A percentile compares a stretch with the other conserved stretches of the same genome.
Conservation (phyloP, 495 filamentous ascomycete genomes). For the Pseudomonodictys pantanalensis region DNA sequence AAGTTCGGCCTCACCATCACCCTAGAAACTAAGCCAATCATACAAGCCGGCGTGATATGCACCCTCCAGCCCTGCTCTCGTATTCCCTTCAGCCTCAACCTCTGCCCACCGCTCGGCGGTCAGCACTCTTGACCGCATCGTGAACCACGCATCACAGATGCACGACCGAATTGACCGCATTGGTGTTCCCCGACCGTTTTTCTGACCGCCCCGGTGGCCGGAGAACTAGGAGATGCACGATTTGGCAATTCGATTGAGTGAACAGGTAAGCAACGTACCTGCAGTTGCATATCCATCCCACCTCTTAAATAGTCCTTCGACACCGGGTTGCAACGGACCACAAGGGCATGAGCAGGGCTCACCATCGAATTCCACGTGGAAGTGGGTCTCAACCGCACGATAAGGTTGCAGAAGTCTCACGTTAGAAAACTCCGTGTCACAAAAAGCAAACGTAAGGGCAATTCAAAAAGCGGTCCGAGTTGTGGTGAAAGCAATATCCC, state of each 20-base stretch:
- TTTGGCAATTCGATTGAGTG: no score
- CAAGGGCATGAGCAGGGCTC: no score
- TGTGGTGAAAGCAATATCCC: no score
- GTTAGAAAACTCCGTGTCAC: background rate
- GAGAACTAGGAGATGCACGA: no score
- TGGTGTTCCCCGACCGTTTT: no score
- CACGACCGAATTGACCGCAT: no score
- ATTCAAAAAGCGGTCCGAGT: background rate
- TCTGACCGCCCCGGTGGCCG: no score
- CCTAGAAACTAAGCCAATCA: background rate
- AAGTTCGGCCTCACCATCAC: background rate
- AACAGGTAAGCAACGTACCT: background rate
- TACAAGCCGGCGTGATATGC: background rate
- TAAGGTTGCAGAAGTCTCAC: background rate
- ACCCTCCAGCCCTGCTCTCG: no score
- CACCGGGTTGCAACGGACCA: no score
- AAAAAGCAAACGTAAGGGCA: background rate
- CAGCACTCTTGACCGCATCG: background rate
- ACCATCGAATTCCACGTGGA: background rate
- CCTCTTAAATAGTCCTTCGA: no score
- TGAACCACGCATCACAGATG: no score
- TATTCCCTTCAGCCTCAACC: background rate
- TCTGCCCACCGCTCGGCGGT: background rate
- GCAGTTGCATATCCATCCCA: no score
- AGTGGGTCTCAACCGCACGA: background rate